phyloP scores from a whole-genome alignment of 306 rosid genomes.

The Quillaja saponaria region DNA sequence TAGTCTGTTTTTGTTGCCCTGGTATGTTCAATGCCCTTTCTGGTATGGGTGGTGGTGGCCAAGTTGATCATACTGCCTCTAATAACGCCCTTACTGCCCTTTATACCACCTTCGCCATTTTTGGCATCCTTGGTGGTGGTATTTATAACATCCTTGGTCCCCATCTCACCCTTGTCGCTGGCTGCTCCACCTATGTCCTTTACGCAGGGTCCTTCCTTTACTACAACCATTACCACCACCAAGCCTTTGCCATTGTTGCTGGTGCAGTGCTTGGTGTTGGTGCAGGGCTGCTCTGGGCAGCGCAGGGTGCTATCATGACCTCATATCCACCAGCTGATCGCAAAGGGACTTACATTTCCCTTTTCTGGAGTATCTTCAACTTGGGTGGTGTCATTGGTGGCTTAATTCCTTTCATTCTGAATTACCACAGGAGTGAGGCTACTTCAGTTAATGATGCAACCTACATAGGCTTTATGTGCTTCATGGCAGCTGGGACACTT shows the following conservation, averaged over 20 bases:
- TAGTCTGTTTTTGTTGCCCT: conserved; percentile 92
- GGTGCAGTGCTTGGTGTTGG: conserved; percentile 79
- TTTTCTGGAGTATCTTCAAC: conserved; percentile 92
- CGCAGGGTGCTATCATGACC: conserved; percentile 92
- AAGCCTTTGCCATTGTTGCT: conserved; percentile 55
- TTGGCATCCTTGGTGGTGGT: conserved; percentile 91
- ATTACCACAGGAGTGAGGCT: conserved; percentile 52
- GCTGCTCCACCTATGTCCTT: conserved; percentile 71
- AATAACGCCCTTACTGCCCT: conserved; percentile 85
- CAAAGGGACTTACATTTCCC: conserved; percentile 76
- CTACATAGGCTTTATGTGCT: conserved; percentile 79
- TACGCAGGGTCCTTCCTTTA: conserved; percentile 87
- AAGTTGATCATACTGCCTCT: conserved; percentile 64
- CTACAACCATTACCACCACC: conserved; percentile 75
- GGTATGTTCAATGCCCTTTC: conserved; percentile 94
- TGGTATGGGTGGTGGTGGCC: conserved; percentile 96
- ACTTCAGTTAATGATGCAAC: conserved; percentile 81
- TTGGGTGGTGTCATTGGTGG: conserved; percentile 96
- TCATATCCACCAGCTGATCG: conserved; percentile 79
- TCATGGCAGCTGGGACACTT: conserved; percentile 64
- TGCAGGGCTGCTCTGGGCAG: conserved; percentile 87
- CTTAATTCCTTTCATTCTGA: conserved; percentile 65
- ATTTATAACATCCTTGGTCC: conserved; percentile 94
- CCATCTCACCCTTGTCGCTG: conserved; percentile 70
- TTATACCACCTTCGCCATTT: conserved; percentile 70